phyloP scores from a whole-genome alignment of 805 yeast species.

The Metschnikowia cerradonensis region DNA sequence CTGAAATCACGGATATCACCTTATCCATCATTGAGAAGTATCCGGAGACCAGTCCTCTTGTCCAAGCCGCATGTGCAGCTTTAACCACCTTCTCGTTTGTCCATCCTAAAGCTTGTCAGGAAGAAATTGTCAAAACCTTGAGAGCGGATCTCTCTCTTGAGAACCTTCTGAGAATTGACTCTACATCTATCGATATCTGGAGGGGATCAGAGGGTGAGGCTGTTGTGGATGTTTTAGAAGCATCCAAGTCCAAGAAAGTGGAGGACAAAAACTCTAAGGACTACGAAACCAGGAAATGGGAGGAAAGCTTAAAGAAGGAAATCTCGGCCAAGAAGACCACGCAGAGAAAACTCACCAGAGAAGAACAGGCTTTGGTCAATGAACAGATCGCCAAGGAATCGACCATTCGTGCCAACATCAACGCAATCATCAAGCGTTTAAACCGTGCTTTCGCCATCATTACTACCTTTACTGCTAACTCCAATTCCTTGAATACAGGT shows the following conservation, averaged over 20 bases:
- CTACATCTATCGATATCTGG: constrained; percentile 59
- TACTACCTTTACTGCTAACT: constrained; percentile 46
- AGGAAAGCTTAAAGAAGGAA: constrained; percentile 73
- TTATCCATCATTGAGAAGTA: constrained; percentile 15
- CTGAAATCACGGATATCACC: constrained; percentile 20
- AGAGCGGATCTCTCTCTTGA: constrained; percentile 37
- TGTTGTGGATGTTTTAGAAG: constrained; percentile 59
- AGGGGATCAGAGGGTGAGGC: constrained; percentile 63
- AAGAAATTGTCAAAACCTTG: constrained; percentile 45
- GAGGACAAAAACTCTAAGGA: constrained; percentile 76
- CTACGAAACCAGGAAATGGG: constrained; percentile 87
- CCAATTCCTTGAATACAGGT: constrained; percentile 8
- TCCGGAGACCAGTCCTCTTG: constrained; percentile 40
- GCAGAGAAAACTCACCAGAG: constrained; percentile 67
- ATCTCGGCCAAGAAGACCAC: constrained; percentile 53
- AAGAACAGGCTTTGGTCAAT: constrained; percentile 62
- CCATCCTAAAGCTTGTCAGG: constrained; percentile 53
- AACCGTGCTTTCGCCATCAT: constrained; percentile 52
- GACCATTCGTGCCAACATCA: constrained; percentile 47
- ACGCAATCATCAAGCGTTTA: constrained; percentile 31
- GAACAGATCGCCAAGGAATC: constrained; percentile 64
- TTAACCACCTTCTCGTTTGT: constrained; percentile 51
- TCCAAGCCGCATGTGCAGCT: constrained; percentile 42
- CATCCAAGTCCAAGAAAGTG: constrained; percentile 33
- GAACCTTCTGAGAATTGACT: constrained; percentile 39